Evolutionary conservation across 306 rosid genomes (phyloP), one percentile per base, ranked within the genome.

Genomic region (Rosa persica): DNA sequence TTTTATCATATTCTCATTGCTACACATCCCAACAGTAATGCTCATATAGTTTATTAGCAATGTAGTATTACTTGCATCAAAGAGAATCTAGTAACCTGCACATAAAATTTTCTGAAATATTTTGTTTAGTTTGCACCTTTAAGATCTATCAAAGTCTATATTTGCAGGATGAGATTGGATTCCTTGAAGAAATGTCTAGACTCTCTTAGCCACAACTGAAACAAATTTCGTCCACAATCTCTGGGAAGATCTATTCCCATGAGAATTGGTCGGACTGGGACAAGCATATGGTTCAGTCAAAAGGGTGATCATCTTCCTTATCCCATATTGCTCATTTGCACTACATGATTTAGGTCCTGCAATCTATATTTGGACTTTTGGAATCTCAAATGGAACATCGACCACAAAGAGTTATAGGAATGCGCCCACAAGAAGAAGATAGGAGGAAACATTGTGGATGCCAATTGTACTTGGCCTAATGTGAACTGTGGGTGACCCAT

Each of bases 1-100:
- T 54, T 81, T 74, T 65, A 78, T 65, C 54, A 55, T 84, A 76
- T 81, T 83, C 75, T 66, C 55, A 51, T 70, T 49, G 65, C 30
- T 78, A 55, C 91, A 81, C 84, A 80, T 75, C 83, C 89, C 89
- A 75, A 84, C 80, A 83, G 83, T 79, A 82, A 82, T 89, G 92
- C 87, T 72, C 38, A 3, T 10, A 38, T 81, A 57, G 23, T 67
- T 81, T 79, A 64, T 79, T 86, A 83, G 73, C 66, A 55, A 58
- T 80, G 66, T 85, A 82, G 70, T 52, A 55, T 68, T 82, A 54
- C 75, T 77, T 52, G 48, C 76, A 80, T 83, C 82, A 58, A 83
- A 36, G 70, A 65, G 86, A 83, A 72, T 85, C 82, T 78, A 82
- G 34, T 71, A 30, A 49, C 79, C 84, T 74, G 69, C 81, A 79